Evolutionary conservation across 2,329 filamentous ascomycete genomes (phyloP).

Genomic region (Venturia pyrina): DNA sequence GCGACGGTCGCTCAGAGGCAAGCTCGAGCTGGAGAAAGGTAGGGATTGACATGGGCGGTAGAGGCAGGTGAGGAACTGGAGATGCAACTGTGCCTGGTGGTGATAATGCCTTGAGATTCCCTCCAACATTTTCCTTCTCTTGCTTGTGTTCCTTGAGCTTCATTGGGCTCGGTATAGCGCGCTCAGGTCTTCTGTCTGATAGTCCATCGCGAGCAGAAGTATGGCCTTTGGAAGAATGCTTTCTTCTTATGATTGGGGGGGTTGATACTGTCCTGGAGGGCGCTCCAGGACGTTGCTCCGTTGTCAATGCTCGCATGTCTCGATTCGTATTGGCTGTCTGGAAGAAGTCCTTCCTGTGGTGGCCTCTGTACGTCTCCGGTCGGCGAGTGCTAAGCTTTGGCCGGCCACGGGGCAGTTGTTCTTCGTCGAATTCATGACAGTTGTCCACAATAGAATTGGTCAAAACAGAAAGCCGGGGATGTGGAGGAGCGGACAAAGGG

Average conservation of each 20-base stretch:
- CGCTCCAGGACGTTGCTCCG: neutral
- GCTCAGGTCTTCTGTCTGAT: conserved; percentile 25
- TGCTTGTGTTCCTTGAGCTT: conserved; percentile 24
- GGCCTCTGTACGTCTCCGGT: neutral
- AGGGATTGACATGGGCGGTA: conserved; percentile 53
- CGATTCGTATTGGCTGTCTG: neutral
- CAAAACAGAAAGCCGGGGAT: conserved; percentile 15
- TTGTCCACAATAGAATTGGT: conserved; percentile 18
- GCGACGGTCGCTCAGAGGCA: conserved; percentile 49
- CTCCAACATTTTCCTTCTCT: conserved; percentile 1
- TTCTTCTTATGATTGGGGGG: conserved; percentile 4
- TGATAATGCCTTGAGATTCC: conserved; percentile 5
- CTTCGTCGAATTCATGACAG: conserved; percentile 14
- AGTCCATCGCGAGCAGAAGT: conserved; percentile 17
- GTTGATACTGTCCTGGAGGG: conserved; percentile 8
- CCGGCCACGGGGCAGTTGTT: conserved; percentile 1
- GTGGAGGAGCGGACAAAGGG: conserved; percentile 29
- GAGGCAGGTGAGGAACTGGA: conserved; percentile 17
- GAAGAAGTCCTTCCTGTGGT: neutral
- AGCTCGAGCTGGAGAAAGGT: conserved; percentile 58
- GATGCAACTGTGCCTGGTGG: conserved; percentile 28
- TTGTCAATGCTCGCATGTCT: neutral
- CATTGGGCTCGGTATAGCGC: conserved; percentile 20
- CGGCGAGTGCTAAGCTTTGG: neutral
- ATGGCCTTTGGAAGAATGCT: conserved; percentile 10